Base-by-base conservation (phyloP, 1,284 basidiomycete species). In the Mycena sp. region DNA sequence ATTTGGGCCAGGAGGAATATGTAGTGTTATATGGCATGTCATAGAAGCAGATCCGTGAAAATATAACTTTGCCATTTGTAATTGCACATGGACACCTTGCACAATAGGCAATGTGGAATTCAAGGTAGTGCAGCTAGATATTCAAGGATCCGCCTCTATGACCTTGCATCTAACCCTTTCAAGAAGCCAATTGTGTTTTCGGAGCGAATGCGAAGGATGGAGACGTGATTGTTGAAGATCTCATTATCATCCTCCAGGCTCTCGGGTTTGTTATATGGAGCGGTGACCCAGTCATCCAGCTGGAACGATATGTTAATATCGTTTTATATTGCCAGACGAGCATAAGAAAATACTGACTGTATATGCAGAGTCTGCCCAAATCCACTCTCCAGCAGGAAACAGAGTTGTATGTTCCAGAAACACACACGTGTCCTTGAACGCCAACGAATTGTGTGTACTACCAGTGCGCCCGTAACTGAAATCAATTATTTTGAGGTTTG, bases 311-410 rank as follows among this genome's bases (percentile, higher is more conserved):
- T 5, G 6, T 12, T 43, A 74, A 75, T 7, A 70, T 58, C 25
- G 17, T 28, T 23, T 35, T 35, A 64, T n/a, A 54, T 7, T 16
- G 25, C 28, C 3, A 14, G 49, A 72, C 23, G 1, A 26, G 44
- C 16, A 28, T n/a, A n/a, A 28, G 5, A 26, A 28, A 43, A 44
- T n/a, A 62, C 61, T 23, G n/a, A 75, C 58, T 12, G 74, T 72
- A 69, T 80, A 80, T 28, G 77, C 73, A 10, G 74, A 77, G 53
- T 79, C 74, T 10, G 58, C 78, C 73, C 75, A 79, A 2, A 78
- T 69, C 57, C 68, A 79, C 58, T 79, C 74, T 21, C 64, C 67
- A 11, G 64, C 63, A 4, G 67, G 50, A 10, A 79, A 62, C 5
- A 76, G 28, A 2, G 26, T 16, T 0, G 65, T 56, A 65, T 73